Conservation (phyloP, 345 rosid species). For the Nephelium lappaceum region DNA sequence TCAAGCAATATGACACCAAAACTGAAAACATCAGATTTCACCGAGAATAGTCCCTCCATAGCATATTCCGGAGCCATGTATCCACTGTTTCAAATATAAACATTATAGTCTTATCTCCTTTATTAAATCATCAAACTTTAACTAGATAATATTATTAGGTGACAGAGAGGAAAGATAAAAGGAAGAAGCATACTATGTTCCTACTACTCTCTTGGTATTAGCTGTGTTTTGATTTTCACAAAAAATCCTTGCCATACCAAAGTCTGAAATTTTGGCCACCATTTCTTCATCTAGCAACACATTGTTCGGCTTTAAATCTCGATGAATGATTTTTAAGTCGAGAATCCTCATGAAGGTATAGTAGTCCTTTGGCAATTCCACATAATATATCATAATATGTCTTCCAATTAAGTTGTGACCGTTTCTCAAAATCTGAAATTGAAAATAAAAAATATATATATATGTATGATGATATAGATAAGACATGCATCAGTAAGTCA, state of each 20-base stretch:
- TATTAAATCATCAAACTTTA: neutral
- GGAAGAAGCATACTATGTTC: constrained; percentile 34
- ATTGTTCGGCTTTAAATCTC: constrained; percentile 51
- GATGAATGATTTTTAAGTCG: constrained; percentile 44
- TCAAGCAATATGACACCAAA: constrained; percentile 51
- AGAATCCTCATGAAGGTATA: constrained; percentile 59
- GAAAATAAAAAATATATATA: neutral
- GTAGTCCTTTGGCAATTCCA: constrained; percentile 47
- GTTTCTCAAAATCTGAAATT: constrained; percentile 32
- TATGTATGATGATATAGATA: too few species aligned
- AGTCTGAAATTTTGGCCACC: constrained; percentile 55
- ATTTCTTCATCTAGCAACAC: constrained; percentile 44
- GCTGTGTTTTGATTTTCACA: constrained; percentile 22
- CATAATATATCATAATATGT: constrained; percentile 31
- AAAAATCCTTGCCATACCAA: constrained; percentile 46
- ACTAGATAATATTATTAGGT: neutral
- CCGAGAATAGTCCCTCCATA: constrained; percentile 38
- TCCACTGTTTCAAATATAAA: constrained; percentile 31
- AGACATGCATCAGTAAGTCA: too few species aligned
- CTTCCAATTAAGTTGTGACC: constrained; percentile 40
- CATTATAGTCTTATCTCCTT: neutral
- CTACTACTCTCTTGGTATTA: constrained; percentile 34
- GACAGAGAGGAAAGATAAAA: neutral
- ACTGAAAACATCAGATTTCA: constrained; percentile 50
- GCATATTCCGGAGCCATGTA: constrained; percentile 56